Base-by-base conservation (phyloP, 2,329 filamentous ascomycete species). In the Tolypocladium endophyticum region DNA sequence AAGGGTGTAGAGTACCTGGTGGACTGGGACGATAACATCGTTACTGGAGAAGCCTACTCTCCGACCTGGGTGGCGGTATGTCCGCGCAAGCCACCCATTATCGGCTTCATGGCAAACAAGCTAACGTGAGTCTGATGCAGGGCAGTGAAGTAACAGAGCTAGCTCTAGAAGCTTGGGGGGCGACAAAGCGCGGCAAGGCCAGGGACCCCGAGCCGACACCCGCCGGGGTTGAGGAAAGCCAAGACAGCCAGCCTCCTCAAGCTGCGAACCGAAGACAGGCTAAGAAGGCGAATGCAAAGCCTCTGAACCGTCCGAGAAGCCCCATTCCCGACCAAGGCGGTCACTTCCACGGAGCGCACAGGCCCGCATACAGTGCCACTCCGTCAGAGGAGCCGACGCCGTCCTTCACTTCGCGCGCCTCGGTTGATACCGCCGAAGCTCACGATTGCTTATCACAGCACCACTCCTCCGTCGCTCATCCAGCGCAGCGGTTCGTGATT, bases 1-100 rank as follows among this genome's bases (percentile, higher is more conserved):
- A 68, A 66, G 35, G 61, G 61, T 41, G 62, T 68, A 18, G 64
- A 74, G 59, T 77, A 75, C 53, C 62, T 75, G 23, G 70, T 77
- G 18, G 70, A 75, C 59, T 77, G 75, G 74, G 72, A 72, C 58
- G 67, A 71, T 61, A 64, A 73, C 57, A 33, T 57, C 28, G 58
- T 60, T 4, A 73, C 72, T 3, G 72, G 73, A 38, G 62, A 75
- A 59, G 33, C 59, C 18, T 74, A 72, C 60, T 35, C 61, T 35
- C 69, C 72, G 33, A 68, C 69, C 57, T 77, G 75, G 73, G 71
- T 72, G 39, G 35, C 20, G 30, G 59, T 62, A 25, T 30, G 52
- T 61, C 11, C 56, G 55, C 28, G 16, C 47, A 60, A 55, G n/a
- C 43, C 38, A 12, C 18, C 28, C 50, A 36, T 39, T 58, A 59